These are phyloP conservation scores for Gnetum montanum DNA, from an alignment of 75 land plant genomes.

Conservation along the genomic window DNA sequence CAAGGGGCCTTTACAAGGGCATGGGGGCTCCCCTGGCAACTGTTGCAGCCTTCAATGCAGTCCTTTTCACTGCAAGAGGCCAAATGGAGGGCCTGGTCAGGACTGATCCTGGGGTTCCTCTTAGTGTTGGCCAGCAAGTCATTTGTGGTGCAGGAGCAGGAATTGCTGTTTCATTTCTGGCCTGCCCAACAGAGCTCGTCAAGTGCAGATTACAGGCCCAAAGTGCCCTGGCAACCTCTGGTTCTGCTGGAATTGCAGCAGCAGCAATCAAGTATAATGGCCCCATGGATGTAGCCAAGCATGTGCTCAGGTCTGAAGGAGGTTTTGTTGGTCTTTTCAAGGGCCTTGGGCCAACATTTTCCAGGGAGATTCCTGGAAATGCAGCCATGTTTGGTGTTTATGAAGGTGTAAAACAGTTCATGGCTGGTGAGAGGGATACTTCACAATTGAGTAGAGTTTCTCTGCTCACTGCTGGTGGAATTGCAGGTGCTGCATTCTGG, in stretches of 20 bases:
- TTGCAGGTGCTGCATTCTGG: slow-evolving; percentile 93
- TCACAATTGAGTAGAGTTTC: slow-evolving; percentile 63
- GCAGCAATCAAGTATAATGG: slow-evolving; percentile 61
- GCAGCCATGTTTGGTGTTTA: slow-evolving; percentile 91
- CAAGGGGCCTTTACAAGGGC: slow-evolving; percentile 86
- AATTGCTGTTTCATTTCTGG: slow-evolving; percentile 82
- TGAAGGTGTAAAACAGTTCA: slow-evolving; percentile 56
- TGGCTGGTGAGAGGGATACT: slow-evolving; percentile 87
- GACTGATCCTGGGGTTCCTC: slow-evolving; percentile 47
- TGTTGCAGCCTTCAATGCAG: slow-evolving; percentile 94
- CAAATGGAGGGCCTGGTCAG: slow-evolving; percentile 88
- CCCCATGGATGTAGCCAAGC: slow-evolving; percentile 86
- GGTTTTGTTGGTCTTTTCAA: slow-evolving; percentile 77
- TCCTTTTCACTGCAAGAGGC: slow-evolving; percentile 84
- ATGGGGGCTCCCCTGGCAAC: slow-evolving; percentile 99
- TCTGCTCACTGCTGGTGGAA: slow-evolving; percentile 78
- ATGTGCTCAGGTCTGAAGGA: slow-evolving; percentile 68
- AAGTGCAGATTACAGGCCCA: slow-evolving; percentile 97
- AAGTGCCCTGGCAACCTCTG: slow-evolving; percentile 47
- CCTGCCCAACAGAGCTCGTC: slow-evolving; percentile 93
- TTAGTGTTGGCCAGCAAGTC: slow-evolving; percentile 70
- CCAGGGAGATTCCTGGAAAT: slow-evolving; percentile 95
- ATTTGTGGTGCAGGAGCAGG: slow-evolving; percentile 92
- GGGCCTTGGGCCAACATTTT: slow-evolving; percentile 81
- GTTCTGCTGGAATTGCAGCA: slow-evolving; percentile 22